Conservation (phyloP, 768 basidiomycete species). For the Tulasnella sp. region DNA sequence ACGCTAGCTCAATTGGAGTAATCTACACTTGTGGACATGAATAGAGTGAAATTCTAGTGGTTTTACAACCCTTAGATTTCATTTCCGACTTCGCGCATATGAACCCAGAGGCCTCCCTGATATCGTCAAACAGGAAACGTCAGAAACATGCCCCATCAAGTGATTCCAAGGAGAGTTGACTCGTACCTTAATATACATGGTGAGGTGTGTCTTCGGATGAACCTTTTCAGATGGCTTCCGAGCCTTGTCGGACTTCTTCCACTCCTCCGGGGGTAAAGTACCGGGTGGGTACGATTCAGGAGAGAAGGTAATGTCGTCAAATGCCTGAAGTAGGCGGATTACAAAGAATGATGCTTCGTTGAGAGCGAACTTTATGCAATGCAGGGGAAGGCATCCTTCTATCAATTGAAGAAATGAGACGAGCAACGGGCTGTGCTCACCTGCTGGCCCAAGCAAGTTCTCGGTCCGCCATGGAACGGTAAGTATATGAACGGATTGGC, state of each 20-base stretch:
- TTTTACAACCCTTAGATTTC: not conserved
- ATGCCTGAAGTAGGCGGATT: conserved; percentile 61
- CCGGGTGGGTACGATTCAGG: conserved; percentile 58
- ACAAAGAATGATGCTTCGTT: conserved; percentile 75
- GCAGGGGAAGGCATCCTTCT: not conserved
- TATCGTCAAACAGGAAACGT: not conserved
- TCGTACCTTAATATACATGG: conserved; percentile 61
- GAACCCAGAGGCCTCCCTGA: not conserved
- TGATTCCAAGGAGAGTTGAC: not conserved
- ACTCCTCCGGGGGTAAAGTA: conserved; percentile 58
- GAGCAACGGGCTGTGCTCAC: conserved; percentile 37
- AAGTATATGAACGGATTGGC: conserved; percentile 58
- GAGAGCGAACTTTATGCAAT: conserved; percentile 63
- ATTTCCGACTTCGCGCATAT: not conserved
- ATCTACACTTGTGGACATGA: not conserved
- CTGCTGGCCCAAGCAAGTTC: conserved; percentile 38
- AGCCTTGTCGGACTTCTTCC: conserved; percentile 45
- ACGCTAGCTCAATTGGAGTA: no score
- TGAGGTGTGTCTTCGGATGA: conserved; percentile 62
- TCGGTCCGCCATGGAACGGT: conserved; percentile 71
- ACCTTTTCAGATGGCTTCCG: conserved; percentile 56
- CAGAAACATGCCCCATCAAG: not conserved
- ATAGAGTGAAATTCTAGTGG: not conserved
- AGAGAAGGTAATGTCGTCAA: conserved; percentile 56
- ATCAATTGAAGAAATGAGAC: not conserved